Percentiles rank a stretch among this genome's conserved stretches.
Evolutionary conservation across 345 rosid species (phyloP).

Genomic region (Eucalyptus fibrosa): DNA sequence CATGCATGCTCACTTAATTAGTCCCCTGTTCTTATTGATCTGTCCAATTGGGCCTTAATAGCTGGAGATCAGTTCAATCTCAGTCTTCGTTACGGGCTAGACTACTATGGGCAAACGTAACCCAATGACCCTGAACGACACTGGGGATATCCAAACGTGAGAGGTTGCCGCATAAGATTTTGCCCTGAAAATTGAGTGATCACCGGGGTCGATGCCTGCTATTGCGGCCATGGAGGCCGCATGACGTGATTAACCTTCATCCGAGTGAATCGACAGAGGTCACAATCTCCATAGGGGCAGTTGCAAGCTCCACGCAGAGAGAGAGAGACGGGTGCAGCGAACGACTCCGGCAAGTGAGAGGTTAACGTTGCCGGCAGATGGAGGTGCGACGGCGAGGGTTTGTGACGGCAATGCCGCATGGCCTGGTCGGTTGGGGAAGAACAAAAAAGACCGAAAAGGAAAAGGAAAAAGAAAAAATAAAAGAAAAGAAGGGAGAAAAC

Average conservation of each 20-base stretch:
- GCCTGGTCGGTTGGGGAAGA: neutral
- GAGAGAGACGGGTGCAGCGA: neutral
- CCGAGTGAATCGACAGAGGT: neutral
- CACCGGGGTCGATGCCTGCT: rapidly evolving
- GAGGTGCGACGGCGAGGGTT: neutral
- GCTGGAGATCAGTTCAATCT: neutral
- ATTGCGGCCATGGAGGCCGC: neutral
- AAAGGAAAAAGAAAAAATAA: too few relatives aligned
- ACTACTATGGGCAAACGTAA: neutral
- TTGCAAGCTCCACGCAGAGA: neutral
- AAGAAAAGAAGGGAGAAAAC: too few relatives aligned
- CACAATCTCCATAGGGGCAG: neutral
- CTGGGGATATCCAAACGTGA: neutral
- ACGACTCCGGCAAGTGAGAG: neutral
- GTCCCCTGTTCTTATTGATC: neutral
- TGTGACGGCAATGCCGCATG: rapidly evolving
- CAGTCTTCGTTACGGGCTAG: neutral
- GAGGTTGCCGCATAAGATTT: neutral
- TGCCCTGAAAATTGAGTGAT: neutral
- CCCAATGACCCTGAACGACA: neutral
- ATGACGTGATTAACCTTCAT: rapidly evolving
- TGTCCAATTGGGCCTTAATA: neutral
- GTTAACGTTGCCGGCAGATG: neutral
- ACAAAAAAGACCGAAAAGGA: neutral
- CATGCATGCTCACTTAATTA: neutral